Evolutionary conservation across 2,329 filamentous ascomycete species (phyloP).

Genomic region (Pseudogymnoascus sp.): DNA sequence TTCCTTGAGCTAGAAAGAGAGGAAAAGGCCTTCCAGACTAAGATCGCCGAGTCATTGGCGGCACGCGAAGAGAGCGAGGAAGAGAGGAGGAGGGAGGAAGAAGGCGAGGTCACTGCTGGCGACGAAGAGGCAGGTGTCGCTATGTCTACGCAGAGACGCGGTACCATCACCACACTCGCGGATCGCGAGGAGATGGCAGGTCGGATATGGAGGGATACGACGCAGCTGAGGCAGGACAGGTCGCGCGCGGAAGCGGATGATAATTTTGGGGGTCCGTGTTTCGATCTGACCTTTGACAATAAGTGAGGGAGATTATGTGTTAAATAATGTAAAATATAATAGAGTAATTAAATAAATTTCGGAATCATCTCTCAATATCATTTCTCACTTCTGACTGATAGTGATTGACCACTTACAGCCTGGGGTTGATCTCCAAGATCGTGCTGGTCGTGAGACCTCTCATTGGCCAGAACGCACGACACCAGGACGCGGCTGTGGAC

Average conservation of each 20-base stretch:
- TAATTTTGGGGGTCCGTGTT: not conserved
- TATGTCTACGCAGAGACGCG: not conserved
- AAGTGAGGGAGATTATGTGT: not conserved
- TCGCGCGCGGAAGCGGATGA: not conserved
- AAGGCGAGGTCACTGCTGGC: not conserved
- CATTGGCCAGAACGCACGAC: not conserved
- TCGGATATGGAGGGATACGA: not conserved
- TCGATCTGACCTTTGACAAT: not conserved
- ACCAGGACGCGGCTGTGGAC: not conserved
- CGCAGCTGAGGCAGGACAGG: not conserved
- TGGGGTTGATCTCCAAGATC: not conserved
- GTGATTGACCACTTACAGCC: not conserved
- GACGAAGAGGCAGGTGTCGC: not conserved
- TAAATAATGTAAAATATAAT: not conserved
- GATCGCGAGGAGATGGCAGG: not conserved
- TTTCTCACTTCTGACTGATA: not conserved
- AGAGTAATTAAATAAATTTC: not conserved
- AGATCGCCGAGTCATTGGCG: slow-evolving; percentile 23
- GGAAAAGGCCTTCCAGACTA: slow-evolving; percentile 19
- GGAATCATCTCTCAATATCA: not conserved
- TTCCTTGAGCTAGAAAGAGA: slow-evolving; percentile 22
- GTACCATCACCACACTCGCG: not conserved
- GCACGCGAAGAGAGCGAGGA: slow-evolving; percentile 18
- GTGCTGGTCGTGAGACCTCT: not conserved
- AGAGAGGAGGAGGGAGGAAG: not conserved